Percentiles rank a stretch among this genome's conserved stretches.
phyloP scores from a whole-genome alignment of 257 asterid genomes.

The Nyctanthes arbortristis region DNA sequence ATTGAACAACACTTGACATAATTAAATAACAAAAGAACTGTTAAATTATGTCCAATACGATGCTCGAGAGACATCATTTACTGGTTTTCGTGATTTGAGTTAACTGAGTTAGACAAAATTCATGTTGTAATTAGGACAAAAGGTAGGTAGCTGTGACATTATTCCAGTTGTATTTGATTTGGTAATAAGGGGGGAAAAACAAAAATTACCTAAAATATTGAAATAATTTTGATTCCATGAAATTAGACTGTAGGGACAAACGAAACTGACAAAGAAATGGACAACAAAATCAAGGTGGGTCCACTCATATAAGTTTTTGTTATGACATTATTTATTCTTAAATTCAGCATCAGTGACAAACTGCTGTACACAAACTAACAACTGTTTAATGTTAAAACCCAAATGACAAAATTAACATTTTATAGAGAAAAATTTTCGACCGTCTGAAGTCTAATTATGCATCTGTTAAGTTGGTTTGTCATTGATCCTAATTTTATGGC shows the following conservation, averaged over 20 bases:
- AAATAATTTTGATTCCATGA: not conserved
- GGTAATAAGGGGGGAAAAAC: constrained; percentile 22
- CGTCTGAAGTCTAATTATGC: not conserved
- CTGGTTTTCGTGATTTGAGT: too few species aligned
- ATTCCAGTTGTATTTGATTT: constrained; percentile 29
- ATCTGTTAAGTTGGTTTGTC: not conserved
- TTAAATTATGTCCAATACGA: too few species aligned
- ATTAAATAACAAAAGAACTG: too few species aligned
- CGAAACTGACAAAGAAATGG: constrained; percentile 35
- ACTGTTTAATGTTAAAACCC: constrained; percentile 22
- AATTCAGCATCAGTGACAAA: constrained; percentile 22
- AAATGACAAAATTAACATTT: not conserved
- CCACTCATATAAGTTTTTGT: constrained; percentile 46
- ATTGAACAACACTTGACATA: too few species aligned
- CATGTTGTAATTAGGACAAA: constrained; percentile 40
- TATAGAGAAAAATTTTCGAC: not conserved
- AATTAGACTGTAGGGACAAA: constrained; percentile 27
- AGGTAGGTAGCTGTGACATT: constrained; percentile 39
- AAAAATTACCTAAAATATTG: not conserved
- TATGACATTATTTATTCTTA: constrained; percentile 31
- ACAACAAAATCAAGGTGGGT: constrained; percentile 38
- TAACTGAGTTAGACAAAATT: constrained; percentile 7
- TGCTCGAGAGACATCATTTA: too few species aligned
- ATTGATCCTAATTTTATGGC: not conserved
- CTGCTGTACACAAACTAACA: constrained; percentile 25